Base-by-base conservation (phyloP, 768 basidiomycete genomes). In the Hypsizygus marmoreus region DNA sequence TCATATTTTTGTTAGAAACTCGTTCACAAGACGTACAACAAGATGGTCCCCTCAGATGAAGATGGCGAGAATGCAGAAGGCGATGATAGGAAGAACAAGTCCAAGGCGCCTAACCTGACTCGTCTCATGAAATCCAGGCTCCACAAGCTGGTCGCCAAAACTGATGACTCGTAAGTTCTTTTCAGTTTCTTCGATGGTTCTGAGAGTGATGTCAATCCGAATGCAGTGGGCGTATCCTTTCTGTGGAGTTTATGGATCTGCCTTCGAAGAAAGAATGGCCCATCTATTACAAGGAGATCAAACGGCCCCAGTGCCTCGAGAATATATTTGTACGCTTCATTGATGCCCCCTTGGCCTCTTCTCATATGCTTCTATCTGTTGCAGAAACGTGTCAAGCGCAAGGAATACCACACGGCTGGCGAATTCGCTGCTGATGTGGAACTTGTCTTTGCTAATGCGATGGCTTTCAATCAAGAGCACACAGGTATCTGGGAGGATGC, bases 371-470 rank as follows among this genome's bases (percentile, higher is more conserved):
- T 39, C 28, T 32, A 35, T 42, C 32, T 32, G 45, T 14, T 24
- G 22, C 55, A 97, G 94, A 86, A 84, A 80, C 81, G 80, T 38
- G 71, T 95, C 52, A 86, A 90, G 59, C 80, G 80, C 45, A 88
- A 91, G 61, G 84, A 88, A 54, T 97, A 95, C 60, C 57, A 61
- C 16, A 77, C 73, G 2, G 69, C 79, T 4, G 71, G 76, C 4
- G 84, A 87, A 19, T 95, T 95, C 58, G 85, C 86, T 33, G 80
- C 80, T 7, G 95, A 97, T 48, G 86, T 95, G 11, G 91, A 94
- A 56, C 77, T 94, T 31, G 87, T 97, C 19, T 95, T 94, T 67
- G 79, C 82, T 6, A 97, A 97, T 61, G 95, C 93, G 8, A 74
- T 91, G 62, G 67, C 77, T 46, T 97, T 94, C 69, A 97, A 97